phyloP scores from a whole-genome alignment of 1,284 basidiomycete species.

The Fomitopsis palustris region DNA sequence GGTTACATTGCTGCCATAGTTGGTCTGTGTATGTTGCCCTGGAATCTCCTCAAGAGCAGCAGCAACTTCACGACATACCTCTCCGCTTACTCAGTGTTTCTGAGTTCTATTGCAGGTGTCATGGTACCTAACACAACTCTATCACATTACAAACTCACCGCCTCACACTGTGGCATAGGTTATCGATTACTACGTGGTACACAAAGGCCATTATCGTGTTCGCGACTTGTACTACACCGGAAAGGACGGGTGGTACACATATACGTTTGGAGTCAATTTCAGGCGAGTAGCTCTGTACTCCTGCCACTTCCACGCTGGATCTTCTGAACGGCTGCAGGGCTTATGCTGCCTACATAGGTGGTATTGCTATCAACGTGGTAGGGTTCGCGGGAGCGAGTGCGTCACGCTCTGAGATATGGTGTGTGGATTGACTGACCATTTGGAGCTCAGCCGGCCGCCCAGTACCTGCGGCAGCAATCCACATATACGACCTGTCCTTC shows the following conservation, averaged over 20 bases:
- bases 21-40: constrained; percentile 74
- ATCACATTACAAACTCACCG: neutral
- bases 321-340: constrained; percentile 40
- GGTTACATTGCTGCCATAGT: constrained; percentile 79
- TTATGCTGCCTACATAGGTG: constrained; percentile 68
- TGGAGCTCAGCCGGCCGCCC: constrained; percentile 41
- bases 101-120: constrained; percentile 79
- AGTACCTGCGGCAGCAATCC: constrained; percentile 63
- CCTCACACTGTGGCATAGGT: constrained; percentile 32
- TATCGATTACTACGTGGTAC: constrained; percentile 80
- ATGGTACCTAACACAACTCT: constrained; percentile 42
- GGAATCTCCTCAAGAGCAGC: constrained; percentile 76
- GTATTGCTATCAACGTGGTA: constrained; percentile 81
- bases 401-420: constrained; percentile 23
- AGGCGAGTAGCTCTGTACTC: constrained; percentile 33
- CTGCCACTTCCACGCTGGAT: neutral
- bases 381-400: constrained; percentile 65
- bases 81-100: constrained; percentile 79
- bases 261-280: constrained; percentile 74
- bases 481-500: constrained; percentile 74
- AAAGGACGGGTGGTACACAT: constrained; percentile 70
- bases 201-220: constrained; percentile 70
- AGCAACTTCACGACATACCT: constrained; percentile 83
- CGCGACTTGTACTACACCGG: constrained; percentile 65
- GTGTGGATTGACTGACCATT: constrained; percentile 21